Evolutionary conservation across 495 filamentous ascomycete genomes (phyloP).

Genomic region (Aspergillus affinis): DNA sequence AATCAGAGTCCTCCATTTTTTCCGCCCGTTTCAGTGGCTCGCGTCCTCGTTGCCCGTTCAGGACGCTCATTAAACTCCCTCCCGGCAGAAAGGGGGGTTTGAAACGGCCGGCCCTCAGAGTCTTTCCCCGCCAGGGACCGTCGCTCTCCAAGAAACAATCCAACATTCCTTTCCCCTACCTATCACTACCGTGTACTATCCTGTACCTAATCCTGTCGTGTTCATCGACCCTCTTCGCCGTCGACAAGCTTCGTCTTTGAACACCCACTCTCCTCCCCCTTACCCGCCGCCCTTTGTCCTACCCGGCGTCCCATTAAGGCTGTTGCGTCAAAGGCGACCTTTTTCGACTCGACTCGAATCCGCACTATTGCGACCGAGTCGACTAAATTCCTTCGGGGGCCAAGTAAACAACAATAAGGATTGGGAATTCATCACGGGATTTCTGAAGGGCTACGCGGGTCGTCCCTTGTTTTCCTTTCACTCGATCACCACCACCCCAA

Average conservation of each 20-base stretch:
- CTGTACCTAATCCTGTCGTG: slow-evolving; percentile 8
- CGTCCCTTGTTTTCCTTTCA: slow-evolving; percentile 39
- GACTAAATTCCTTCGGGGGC: slow-evolving; percentile 1
- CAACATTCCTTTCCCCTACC: slow-evolving; percentile 12
- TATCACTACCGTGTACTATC: slow-evolving; percentile 7
- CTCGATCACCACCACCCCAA: slow-evolving; percentile 21
- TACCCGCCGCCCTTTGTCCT: slow-evolving; percentile 8
- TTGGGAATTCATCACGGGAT: slow-evolving; percentile 13
- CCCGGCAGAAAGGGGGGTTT: slow-evolving; percentile 22
- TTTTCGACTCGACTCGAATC: slow-evolving; percentile 1
- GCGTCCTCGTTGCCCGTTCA: slow-evolving; percentile 9
- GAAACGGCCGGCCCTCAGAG: slow-evolving; percentile 21
- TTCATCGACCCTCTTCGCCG: slow-evolving; percentile 1
- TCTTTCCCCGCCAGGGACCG: slow-evolving; percentile 21
- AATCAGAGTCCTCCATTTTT: neutral
- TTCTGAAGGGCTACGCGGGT: slow-evolving; percentile 46
- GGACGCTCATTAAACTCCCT: slow-evolving; percentile 16
- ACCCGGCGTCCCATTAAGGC: slow-evolving; percentile 1
- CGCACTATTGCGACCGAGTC: slow-evolving; percentile 2
- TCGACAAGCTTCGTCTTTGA: neutral
- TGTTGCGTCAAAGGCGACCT: neutral
- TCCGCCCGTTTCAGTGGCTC: neutral
- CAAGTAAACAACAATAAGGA: neutral
- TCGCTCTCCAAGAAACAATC: slow-evolving; percentile 10
- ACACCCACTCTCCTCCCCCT: neutral